A percentile compares a stretch with the other conserved stretches of the same genome.
phyloP scores from a whole-genome alignment of 805 yeast genomes.

The Metschnikowia lochheadii region DNA sequence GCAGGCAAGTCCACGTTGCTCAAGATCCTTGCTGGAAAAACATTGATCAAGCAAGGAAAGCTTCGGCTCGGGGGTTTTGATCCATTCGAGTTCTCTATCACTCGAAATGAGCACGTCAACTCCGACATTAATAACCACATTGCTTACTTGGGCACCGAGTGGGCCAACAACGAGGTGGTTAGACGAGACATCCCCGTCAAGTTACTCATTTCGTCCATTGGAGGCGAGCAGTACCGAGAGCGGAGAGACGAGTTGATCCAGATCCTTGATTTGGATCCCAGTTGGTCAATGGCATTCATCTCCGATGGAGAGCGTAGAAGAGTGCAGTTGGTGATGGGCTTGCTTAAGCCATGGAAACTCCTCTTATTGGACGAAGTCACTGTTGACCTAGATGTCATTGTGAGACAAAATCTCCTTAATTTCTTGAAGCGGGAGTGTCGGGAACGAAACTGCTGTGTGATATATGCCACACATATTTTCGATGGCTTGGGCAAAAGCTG shows the following conservation, averaged over 20 bases:
- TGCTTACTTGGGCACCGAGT: constrained; percentile 92
- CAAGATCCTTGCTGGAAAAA: constrained; percentile 85
- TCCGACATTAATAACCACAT: constrained; percentile 46
- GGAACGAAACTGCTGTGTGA: constrained; percentile 65
- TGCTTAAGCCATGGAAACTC: constrained; percentile 84
- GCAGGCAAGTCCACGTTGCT: constrained; percentile 94
- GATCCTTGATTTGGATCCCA: constrained; percentile 77
- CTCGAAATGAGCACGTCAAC: constrained; percentile 40
- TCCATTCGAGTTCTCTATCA: constrained; percentile 68
- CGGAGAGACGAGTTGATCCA: constrained; percentile 74
- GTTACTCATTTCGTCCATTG: constrained; percentile 72
- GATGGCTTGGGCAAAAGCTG: constrained; percentile 82
- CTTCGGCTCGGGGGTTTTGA: constrained; percentile 77
- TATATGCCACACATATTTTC: constrained; percentile 94
- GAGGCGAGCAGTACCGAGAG: constrained; percentile 60
- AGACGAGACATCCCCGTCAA: constrained; percentile 88
- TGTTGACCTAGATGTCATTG: constrained; percentile 92
- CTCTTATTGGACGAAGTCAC: constrained; percentile 94
- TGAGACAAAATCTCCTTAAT: constrained; percentile 65
- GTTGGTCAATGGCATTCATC: constrained; percentile 88
- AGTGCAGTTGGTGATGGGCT: constrained; percentile 91
- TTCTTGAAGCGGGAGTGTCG: constrained; percentile 75
- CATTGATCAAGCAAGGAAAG: constrained; percentile 69
- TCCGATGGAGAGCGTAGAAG: constrained; percentile 95
- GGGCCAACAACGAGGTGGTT: constrained; percentile 91